Percentiles rank a stretch among this genome's conserved stretches.
Evolutionary conservation across 805 yeast genomes (phyloP).

Genomic region (Scheffersomyces stipitis): DNA sequence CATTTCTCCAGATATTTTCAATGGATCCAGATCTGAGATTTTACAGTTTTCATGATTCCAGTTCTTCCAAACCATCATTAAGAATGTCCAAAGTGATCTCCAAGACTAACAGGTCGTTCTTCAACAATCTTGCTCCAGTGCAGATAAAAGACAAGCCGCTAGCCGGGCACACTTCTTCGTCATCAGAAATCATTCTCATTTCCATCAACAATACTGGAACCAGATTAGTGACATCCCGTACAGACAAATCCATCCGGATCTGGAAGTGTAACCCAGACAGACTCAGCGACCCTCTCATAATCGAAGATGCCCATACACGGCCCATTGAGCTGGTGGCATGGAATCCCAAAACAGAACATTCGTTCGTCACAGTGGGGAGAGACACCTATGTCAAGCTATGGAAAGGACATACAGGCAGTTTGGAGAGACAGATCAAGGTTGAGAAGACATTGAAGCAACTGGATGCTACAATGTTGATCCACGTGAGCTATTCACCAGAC

Average conservation of each 20-base stretch:
- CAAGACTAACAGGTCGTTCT: constrained; percentile 4
- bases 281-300: constrained; percentile 35
- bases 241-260: constrained; percentile 42
- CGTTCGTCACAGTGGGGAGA: constrained; percentile 49
- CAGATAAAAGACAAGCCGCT: constrained; percentile 13
- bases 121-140: constrained; percentile 4
- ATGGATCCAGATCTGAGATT: too few relatives aligned
- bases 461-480: constrained; percentile 6
- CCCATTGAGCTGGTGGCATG: constrained; percentile 45
- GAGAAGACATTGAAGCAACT: constrained; percentile 16
- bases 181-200: constrained; percentile 34
- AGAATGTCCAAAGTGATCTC: not conserved
- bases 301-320: constrained; percentile 41
- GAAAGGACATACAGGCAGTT: constrained; percentile 38
- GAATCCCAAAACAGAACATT: constrained; percentile 47
- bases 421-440: constrained; percentile 30
- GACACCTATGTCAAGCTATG: constrained; percentile 49
- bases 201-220: constrained; percentile 44
- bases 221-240: constrained; percentile 41
- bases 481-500: constrained; percentile 42
- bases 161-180: constrained; percentile 13
- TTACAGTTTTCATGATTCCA: too few relatives aligned
- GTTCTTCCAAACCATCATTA: not conserved
- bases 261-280: constrained; percentile 32
- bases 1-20: too few relatives aligned